phyloP scores from a whole-genome alignment of 2,329 filamentous ascomycete species.

The Orbilia ellipsospora region DNA sequence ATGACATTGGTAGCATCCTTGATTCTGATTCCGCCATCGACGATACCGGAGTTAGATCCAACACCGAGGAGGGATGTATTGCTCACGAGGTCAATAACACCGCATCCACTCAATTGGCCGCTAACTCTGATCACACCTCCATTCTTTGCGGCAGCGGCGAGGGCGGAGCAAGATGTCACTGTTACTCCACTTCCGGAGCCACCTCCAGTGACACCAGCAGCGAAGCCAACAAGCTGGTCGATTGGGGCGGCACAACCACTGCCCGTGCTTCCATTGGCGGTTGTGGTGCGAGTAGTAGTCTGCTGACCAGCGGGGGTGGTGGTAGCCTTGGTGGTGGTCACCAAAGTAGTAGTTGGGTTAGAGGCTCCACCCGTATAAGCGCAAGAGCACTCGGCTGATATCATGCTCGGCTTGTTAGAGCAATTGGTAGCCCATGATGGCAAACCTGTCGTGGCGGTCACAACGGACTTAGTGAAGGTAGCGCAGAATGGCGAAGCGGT shows the following conservation, averaged over 20 bases:
- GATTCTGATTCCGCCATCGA: slow-evolving; percentile 66
- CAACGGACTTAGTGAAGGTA: slow-evolving; percentile 60
- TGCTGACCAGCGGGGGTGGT: slow-evolving; percentile 7
- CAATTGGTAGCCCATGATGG: slow-evolving; percentile 66
- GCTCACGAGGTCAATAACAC: slow-evolving; percentile 65
- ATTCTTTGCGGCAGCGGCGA: slow-evolving; percentile 61
- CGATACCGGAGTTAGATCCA: slow-evolving; percentile 64
- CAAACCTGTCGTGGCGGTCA: slow-evolving; percentile 51
- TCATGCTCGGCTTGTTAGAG: slow-evolving; percentile 46
- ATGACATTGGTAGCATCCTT: slow-evolving; percentile 68
- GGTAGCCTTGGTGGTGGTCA: slow-evolving; percentile 23
- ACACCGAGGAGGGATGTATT: slow-evolving; percentile 69
- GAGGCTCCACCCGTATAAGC: slow-evolving; percentile 34
- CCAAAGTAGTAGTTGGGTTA: slow-evolving; percentile 26
- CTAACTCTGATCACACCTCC: slow-evolving; percentile 66
- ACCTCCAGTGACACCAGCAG: slow-evolving; percentile 65
- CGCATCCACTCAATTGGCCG: slow-evolving; percentile 64
- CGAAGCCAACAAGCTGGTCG: slow-evolving; percentile 61
- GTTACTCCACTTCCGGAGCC: slow-evolving; percentile 65
- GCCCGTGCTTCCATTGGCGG: slow-evolving; percentile 12
- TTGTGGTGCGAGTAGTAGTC: slow-evolving; percentile 17
- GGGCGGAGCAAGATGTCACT: slow-evolving; percentile 64
- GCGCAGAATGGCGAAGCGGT: slow-evolving; percentile 61
- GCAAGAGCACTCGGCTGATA: slow-evolving; percentile 50
- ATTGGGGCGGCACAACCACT: slow-evolving; percentile 52